Evolutionary conservation across 176 grass and related monocot species (phyloP), one percentile per base, ranked within the genome.

Genomic region (Carex pumila): DNA sequence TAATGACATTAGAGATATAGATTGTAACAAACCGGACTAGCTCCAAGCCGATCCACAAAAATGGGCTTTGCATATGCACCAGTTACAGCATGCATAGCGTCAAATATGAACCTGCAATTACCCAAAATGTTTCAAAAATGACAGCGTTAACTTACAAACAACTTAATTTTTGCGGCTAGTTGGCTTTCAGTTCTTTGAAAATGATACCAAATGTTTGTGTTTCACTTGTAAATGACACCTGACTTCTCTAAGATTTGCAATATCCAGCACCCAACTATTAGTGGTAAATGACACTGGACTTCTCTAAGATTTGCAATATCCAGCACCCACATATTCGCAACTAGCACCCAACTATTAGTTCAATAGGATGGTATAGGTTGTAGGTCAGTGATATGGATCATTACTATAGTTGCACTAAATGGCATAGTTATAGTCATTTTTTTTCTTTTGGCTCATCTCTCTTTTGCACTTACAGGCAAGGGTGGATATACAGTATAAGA

Each of bases 81-180:
- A 58, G 94, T 97, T 53, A 97, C 85, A 41, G 94, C 92, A 86
- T 97, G 94, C 94, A 97, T 97, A 37, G 92, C 94, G 70, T 97
- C 94, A 75, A 90, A 92, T 85, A 86, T 81, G 21, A 97, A 97
- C 85, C 94, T 97, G 83, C 14, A 89, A 89, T 78, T 73, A 32
- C 13, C 85, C 83, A 62, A 12, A 61, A 81, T 80, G 69, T 52
- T 7, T 54, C 76, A 47, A 67, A 79, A 45, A 62, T 85, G 6
- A 62, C 73, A 77, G 21, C 3, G 49, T 55, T 10, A 22, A 76
- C 45, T 2, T 54, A 19, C n/a, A 19, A 74, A 25, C 43, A 0
- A 76, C 12, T 15, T 45, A 55, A 55, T 31, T 76, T 25, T 76
- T 19, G 4, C 8, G 22, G 15, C 49, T 31, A 31, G 22, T 77